Evolutionary conservation across 495 filamentous ascomycete genomes (phyloP), one percentile per base, ranked within the genome.

Genomic region (Podospora sp.): DNA sequence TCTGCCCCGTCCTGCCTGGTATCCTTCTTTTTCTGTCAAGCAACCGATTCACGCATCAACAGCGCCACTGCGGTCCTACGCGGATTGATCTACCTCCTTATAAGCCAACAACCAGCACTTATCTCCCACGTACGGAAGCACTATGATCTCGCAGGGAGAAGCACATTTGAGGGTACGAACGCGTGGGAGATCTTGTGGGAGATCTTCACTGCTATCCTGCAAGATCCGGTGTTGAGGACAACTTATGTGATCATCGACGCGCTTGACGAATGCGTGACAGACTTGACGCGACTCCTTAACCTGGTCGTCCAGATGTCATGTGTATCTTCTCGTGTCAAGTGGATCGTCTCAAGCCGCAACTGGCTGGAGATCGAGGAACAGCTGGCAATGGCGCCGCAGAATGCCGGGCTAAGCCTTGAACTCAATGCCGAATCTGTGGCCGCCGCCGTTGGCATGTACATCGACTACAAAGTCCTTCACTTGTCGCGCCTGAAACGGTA

Each of bases 11-110:
- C n/a, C n/a, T n/a, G n/a, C n/a, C 33, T 51, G 6, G 63, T 27
- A 27, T 25, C 46, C 20, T 84, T 77, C 67, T 83, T 84, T 69
- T 82, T 84, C 64, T 83, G 77, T 62, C 75, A 83, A 63, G 75
- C 68, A 51, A 75, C 76, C 11, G 67, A 80, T 36, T 14, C 33
- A 0, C 65, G 70, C 4, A 61, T 83, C 26, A 79, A 80, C 62
- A 79, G 74, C 61, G 75, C 79, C 9, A 74, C 72, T 7, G 71
- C 77, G 16, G 76, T 83, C 0, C 66, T 83, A 2, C 73, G 79
- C 0, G 77, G 80, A 21, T 65, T 83, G 12, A 78, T 82, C 1
- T 83, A 74, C 71, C 50, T 75, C 53, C 75, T 82, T 21, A 75
- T 76, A 40, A 59, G n/a, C 52, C 52, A 22, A 18, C 52, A 62